These are phyloP conservation scores for Citropsis articulata DNA, from an alignment of 345 rosid genomes.

Conservation along the genomic window DNA sequence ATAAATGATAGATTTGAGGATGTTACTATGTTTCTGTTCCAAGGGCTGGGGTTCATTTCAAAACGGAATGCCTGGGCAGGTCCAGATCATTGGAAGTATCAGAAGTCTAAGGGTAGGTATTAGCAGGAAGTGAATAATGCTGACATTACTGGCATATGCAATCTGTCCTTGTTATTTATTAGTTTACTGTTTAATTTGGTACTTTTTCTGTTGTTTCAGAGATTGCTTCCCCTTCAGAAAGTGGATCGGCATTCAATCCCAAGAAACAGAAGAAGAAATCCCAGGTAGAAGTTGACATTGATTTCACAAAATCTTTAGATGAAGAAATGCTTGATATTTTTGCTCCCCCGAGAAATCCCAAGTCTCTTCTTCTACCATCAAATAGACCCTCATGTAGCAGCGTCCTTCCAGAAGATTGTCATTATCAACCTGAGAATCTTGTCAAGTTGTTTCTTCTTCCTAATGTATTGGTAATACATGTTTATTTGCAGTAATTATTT, in stretches of 20 bases:
- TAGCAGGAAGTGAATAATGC: background rate
- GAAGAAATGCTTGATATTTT: conserved; percentile 61
- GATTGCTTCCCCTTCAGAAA: background rate
- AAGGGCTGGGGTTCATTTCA: conserved; percentile 46
- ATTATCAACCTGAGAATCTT: conserved; percentile 88
- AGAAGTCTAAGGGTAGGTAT: conserved; percentile 27
- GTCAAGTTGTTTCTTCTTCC: conserved; percentile 89
- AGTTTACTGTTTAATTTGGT: background rate
- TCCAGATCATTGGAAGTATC: conserved; percentile 46
- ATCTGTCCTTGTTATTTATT: background rate
- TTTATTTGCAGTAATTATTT: conserved; percentile 21
- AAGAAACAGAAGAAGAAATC: conserved; percentile 12
- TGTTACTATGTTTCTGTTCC: conserved; percentile 23
- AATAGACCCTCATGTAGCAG: conserved; percentile 56
- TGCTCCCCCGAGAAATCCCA: conserved; percentile 80
- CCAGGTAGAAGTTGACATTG: conserved; percentile 60
- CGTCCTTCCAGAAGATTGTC: conserved; percentile 91
- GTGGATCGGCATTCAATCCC: background rate
- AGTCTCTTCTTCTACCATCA: conserved; percentile 67
- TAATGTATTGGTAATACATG: conserved; percentile 58
- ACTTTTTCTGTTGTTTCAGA: conserved; percentile 5
- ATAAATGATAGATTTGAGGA: conserved; percentile 47
- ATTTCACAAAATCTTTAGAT: conserved; percentile 73
- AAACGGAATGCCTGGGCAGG: conserved; percentile 49
- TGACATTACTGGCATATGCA: background rate